Conservation (phyloP, 352 stramenopile genomes). For the Phytophthora europaea region DNA sequence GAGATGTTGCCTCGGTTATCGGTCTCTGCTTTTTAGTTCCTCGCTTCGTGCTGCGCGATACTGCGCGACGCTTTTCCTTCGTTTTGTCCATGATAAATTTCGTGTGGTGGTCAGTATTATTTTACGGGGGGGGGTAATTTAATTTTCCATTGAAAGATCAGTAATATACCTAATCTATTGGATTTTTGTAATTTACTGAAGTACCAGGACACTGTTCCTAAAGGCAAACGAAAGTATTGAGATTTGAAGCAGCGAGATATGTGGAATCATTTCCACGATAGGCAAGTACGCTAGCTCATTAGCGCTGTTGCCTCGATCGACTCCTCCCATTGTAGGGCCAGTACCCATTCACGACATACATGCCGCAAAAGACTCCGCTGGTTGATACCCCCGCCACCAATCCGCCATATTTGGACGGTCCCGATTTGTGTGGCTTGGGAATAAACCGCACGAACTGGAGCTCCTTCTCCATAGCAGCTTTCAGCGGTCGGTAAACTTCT, state of each 20-base stretch:
- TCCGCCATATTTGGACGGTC: slow-evolving; percentile 21
- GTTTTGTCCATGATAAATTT: neutral
- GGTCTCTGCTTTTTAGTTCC: neutral
- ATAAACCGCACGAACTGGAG: slow-evolving; percentile 28
- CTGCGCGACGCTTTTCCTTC: neutral
- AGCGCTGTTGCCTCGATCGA: neutral
- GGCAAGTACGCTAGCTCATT: neutral
- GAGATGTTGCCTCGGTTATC: neutral
- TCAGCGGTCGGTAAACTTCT: slow-evolving; percentile 19
- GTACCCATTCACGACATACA: slow-evolving; percentile 22
- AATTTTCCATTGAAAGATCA: too few species aligned
- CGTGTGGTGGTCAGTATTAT: neutral
- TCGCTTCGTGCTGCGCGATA: neutral
- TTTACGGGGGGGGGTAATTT: too few species aligned
- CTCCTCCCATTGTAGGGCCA: slow-evolving; percentile 15
- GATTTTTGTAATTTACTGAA: too few species aligned
- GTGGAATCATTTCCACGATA: neutral
- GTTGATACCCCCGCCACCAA: slow-evolving; percentile 26
- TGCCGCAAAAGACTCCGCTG: slow-evolving; percentile 27
- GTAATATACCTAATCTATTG: too few species aligned
- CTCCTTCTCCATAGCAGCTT: slow-evolving; percentile 17
- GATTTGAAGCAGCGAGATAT: neutral
- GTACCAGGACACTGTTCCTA: too few species aligned
- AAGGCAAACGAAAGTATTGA: too few species aligned
- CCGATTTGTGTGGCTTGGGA: slow-evolving; percentile 5